Base-by-base conservation (phyloP, 306 rosid species). In the Pyrus bretschneideri region DNA sequence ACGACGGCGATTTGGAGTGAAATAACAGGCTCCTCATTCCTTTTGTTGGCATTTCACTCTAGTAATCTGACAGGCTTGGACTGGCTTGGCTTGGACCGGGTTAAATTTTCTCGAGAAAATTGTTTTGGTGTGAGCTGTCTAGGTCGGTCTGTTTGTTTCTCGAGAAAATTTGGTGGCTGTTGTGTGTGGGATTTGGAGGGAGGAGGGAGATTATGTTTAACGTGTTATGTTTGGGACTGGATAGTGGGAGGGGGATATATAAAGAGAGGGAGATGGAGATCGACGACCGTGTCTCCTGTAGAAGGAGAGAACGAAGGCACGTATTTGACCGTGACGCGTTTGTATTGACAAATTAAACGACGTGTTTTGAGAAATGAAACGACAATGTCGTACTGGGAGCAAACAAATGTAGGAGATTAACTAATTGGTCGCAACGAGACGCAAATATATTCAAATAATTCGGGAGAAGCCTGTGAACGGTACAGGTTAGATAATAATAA, bases 1-100 rank as follows among this genome's bases (percentile, higher is more conserved):
- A 74, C 51, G 90, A 86, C 52, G 85, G 78, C 12, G 87, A 67
- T 17, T 80, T 87, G 45, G 88, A 38, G 72, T 78, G 71, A 52
- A 86, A 85, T 76, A 77, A 88, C 55, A 87, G 35, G 45, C 78
- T 84, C 80, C 83, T 88, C 97, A 89, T 87, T 76, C 79, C 86
- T 61, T 86, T 88, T 55, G 71, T 46, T 55, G 91, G 89, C 91
- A 88, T 87, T 42, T 42, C 9, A 15, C 29, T 8, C 57, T 4
- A 23, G 4, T 3, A 4, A 6, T 19, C 69, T 9, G 15, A 9
- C 1, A 19, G 17, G 23, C 1, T 6, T n/a, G 42, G 68, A 63
- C 12, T 25, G 33, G 17, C 27, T 58, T 58, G 27, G 23, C 40
- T 30, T 60, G 4, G 35, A 13, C 8, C 5, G 4, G 38, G 27